A percentile compares a stretch with the other conserved stretches of the same genome.
Conservation (phyloP, 1,284 basidiomycete genomes). For the Pseudozyma pruni region DNA sequence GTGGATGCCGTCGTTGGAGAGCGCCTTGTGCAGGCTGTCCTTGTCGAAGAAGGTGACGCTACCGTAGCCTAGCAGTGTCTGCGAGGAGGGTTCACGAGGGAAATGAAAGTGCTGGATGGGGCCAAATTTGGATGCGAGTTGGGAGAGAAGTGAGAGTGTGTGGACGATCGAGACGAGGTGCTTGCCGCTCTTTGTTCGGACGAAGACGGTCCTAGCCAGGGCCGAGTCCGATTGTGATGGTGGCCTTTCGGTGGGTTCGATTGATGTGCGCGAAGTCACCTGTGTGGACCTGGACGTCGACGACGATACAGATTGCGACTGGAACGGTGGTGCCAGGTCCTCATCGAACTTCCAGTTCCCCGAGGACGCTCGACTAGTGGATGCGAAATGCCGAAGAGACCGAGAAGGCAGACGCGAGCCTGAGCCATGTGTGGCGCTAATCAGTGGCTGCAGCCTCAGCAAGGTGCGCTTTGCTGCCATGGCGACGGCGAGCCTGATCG, state of each 20-base stretch:
- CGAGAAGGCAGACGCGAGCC: neutral
- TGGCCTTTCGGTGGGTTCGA: neutral
- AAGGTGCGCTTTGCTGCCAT: conserved; percentile 26
- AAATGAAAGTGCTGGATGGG: conserved; percentile 46
- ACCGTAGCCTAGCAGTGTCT: conserved; percentile 37
- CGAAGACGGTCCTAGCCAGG: conserved; percentile 33
- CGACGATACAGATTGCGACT: neutral
- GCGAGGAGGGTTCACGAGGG: conserved; percentile 30
- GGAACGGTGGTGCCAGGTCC: conserved; percentile 11
- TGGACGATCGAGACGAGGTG: conserved; percentile 43
- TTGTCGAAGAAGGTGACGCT: conserved; percentile 40
- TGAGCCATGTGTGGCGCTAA: conserved; percentile 2
- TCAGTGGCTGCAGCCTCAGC: conserved; percentile 21
- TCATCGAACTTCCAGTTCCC: conserved; percentile 24
- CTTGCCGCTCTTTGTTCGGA: conserved; percentile 40
- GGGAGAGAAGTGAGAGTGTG: conserved; percentile 36
- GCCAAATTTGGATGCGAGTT: conserved; percentile 39
- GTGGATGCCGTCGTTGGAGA: conserved; percentile 29
- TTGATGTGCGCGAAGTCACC: too few species aligned
- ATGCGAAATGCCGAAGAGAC: conserved; percentile 5
- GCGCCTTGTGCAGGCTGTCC: conserved; percentile 33
- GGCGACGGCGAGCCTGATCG: too few species aligned
- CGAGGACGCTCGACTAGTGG: neutral
- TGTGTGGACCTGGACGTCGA: neutral
- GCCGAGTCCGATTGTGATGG: conserved; percentile 6